Percentiles rank a stretch among this genome's conserved stretches.
phyloP scores from a whole-genome alignment of 129 eudicot species.

The Pittosporum tobira region DNA sequence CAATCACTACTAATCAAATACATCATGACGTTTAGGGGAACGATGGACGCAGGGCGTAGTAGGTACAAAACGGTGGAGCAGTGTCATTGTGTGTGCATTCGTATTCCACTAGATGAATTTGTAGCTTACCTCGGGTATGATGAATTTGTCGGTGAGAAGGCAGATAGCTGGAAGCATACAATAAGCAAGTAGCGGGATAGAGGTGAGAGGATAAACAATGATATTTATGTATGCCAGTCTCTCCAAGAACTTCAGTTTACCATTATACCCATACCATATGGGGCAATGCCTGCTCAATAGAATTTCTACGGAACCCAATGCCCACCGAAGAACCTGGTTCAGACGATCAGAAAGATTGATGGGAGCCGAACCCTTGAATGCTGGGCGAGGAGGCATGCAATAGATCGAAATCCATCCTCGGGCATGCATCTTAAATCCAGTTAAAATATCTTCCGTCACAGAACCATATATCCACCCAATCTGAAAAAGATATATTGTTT shows the following conservation, averaged over 20 bases:
- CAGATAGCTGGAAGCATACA: conserved; percentile 80
- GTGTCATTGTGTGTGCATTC: too few species aligned
- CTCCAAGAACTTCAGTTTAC: conserved; percentile 53
- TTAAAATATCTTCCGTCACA: conserved; percentile 81
- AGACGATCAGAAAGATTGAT: conserved; percentile 89
- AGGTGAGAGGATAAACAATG: conserved; percentile 74
- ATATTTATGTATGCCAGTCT: conserved; percentile 75
- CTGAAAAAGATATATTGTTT: conserved; percentile 21
- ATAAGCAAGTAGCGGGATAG: conserved; percentile 66
- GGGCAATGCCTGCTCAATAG: conserved; percentile 85
- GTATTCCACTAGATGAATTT: not conserved
- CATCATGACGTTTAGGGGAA: too few species aligned
- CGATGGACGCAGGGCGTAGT: too few species aligned
- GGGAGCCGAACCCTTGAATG: conserved; percentile 88
- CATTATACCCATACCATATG: conserved; percentile 78
- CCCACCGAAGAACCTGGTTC: conserved; percentile 91
- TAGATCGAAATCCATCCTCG: conserved; percentile 80
- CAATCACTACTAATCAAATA: too few species aligned
- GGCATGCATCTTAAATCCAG: conserved; percentile 85
- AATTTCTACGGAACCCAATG: conserved; percentile 74
- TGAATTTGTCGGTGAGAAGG: conserved; percentile 68
- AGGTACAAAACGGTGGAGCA: too few species aligned
- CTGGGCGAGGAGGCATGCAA: conserved; percentile 87
- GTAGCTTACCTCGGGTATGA: conserved; percentile 65
- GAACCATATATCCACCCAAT: conserved; percentile 89